A percentile compares a stretch with the other conserved stretches of the same genome.
phyloP scores from a whole-genome alignment of 306 rosid species.

The Vigna unguiculata region DNA sequence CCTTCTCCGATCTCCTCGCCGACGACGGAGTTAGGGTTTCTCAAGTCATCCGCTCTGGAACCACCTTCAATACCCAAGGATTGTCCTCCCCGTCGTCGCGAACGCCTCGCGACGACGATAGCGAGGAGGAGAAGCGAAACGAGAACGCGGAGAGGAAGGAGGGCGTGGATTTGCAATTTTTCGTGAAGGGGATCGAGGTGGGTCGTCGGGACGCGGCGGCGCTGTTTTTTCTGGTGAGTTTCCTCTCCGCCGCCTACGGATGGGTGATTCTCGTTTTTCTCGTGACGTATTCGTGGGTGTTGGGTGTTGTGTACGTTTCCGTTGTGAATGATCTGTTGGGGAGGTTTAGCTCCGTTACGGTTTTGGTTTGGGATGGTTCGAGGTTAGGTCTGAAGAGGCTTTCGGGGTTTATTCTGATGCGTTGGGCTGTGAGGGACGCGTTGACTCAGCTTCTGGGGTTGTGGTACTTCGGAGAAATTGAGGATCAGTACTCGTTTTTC shows the following conservation, averaged over 20 bases:
- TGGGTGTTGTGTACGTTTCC: slow-evolving; percentile 80
- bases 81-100: not conserved
- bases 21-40: slow-evolving; percentile 80
- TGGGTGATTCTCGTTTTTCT: slow-evolving; percentile 92
- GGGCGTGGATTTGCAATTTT: slow-evolving; percentile 69
- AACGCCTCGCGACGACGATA: not conserved
- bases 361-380: slow-evolving; percentile 84
- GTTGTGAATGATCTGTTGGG: slow-evolving; percentile 76
- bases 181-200: slow-evolving; percentile 75
- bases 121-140: not conserved
- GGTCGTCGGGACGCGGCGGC: slow-evolving; percentile 81
- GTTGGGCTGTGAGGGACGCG: slow-evolving; percentile 99
- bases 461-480: slow-evolving; percentile 96
- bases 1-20: slow-evolving; percentile 69
- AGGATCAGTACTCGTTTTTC: slow-evolving; percentile 94
- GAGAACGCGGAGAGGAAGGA: slow-evolving; percentile 31
- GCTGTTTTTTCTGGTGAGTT: slow-evolving; percentile 70
- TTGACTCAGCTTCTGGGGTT: slow-evolving; percentile 91
- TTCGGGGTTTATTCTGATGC: slow-evolving; percentile 87
- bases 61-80: slow-evolving; percentile 56
- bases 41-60: slow-evolving; percentile 70
- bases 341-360: slow-evolving; percentile 69
- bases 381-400: slow-evolving; percentile 90
- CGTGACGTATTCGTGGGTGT: slow-evolving; percentile 82
- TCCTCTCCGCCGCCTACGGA: slow-evolving; percentile 76